Base-by-base conservation (phyloP, 352 stramenopile genomes). In the Aphanomyces cochlioides region DNA sequence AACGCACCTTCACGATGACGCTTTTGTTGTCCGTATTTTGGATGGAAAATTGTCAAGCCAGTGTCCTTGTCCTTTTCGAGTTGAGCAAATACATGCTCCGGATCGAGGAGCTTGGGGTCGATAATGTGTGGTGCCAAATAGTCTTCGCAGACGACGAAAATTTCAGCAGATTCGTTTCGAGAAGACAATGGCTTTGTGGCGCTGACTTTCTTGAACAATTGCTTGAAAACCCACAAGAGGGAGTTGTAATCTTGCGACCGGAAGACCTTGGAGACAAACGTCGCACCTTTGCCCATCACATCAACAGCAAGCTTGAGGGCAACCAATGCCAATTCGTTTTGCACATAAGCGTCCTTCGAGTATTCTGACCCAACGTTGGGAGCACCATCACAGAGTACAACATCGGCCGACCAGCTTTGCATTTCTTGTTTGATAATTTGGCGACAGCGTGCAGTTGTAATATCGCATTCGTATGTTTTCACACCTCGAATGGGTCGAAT, bases 341-440 rank as follows among this genome's bases (percentile, higher is more conserved):
- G 98, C 77, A 98, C 90, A 80, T 99, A 99, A 17, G 97, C 97
- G 76, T 99, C 98, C 77, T 99, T 98, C 39, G 92, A 91, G 79
- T 99, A 99, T 65, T 95, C 88, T 4, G 96, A 95, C 61, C 98
- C 98, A 47, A 99, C 93, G 80, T 99, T 99, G 5, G 97, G 97
- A 7, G 98, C 98, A 56, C 98, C 98, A 80, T 99, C 98, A 77
- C 97, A 99, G 5, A 99, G 86, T 39, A 99, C 97, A 0, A 99
- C 95, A 78, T 99, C 97, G 1, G 94, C 91, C 67, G 97, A 87
- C 83, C 88, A 95, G 70, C 78, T 92, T 66, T 96, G 82, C 78
- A 97, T 92, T 77, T 98, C 93, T 69, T 96, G 90, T 68, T 92
- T 93, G 69, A 98, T 93, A 73, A 94, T 90, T 77, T 96, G 88